Evolutionary conservation across 164 flowering plant genomes (phyloP), one percentile per base, ranked within the genome.

Genomic region (Chloranthus sessilifolius): DNA sequence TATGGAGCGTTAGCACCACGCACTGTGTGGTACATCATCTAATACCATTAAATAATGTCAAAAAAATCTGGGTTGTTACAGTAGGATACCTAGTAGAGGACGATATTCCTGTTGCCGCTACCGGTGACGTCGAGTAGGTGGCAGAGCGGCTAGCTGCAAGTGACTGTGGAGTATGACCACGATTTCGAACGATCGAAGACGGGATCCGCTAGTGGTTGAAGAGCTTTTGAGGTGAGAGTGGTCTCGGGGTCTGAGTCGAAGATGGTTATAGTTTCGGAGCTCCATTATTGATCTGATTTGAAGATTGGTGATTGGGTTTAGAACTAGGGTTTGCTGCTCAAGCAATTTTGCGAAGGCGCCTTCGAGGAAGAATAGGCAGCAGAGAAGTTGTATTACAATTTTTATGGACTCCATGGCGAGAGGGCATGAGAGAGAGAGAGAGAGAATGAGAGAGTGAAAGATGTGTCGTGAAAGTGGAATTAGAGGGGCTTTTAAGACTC

Each of bases 71-170:
- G n/a, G n/a, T 95, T 97, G 53, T 92, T 97, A 1, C 99, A 97
- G 67, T 88, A 88, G 4, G 91, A 74, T 5, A 92, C 97, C 59
- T 88, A 82, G 59, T 92, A 92, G 14, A 77, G 66, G 62, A 97
- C 88, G 4, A 34, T 53, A 21, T 60, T 42, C 29, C 63, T 62
- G 14, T 33, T 41, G 41, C 62, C 72, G 61, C 99, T 84, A 0
- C 89, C 88, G 0, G 89, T 68, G 5, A 81, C 70, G 36, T 84
- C 91, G n/a, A 88, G 79, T 19, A 49, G 56, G 25, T 55, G 69
- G 58, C 99, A 92, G 15, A 82, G 54, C 0, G 81, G 88, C 5
- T 94, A 69, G 3, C 37, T 52, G 43, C 99, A 92, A 0, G 81
- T 26, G 20, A 86, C 61, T 0, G 50, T 25, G 10, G 62, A 23